Evolutionary conservation across 2,329 filamentous ascomycete genomes (phyloP).

Genomic region (Lachnellula occidentalis): DNA sequence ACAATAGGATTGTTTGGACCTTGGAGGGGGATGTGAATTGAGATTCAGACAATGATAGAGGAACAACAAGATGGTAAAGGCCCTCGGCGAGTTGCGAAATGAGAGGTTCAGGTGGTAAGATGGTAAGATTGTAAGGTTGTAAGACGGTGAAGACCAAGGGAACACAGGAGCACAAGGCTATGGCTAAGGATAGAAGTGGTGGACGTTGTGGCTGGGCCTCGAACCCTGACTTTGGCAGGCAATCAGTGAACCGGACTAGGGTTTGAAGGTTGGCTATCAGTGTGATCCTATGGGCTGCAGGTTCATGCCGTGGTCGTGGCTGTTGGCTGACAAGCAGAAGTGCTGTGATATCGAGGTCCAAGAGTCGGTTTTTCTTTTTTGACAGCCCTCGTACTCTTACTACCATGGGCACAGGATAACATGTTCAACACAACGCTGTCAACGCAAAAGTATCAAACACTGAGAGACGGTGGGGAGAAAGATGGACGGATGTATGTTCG

Average conservation of each 20-base stretch:
- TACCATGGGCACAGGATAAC: no score
- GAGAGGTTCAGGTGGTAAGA: not conserved
- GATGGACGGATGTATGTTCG: not conserved
- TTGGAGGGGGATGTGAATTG: not conserved
- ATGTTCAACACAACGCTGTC: no score
- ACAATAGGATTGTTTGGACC: not conserved
- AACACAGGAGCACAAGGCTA: constrained; percentile 11
- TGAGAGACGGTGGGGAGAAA: not conserved
- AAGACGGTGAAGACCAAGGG: constrained; percentile 2
- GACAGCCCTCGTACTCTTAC: no score
- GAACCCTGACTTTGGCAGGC: constrained; percentile 9
- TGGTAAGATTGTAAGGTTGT: no score
- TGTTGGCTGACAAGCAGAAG: not conserved
- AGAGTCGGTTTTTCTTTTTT: no score
- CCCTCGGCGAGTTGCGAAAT: not conserved
- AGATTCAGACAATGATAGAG: not conserved
- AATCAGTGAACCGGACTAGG: constrained; percentile 12
- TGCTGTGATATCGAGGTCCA: not conserved
- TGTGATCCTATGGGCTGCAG: not conserved
- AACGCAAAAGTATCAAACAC: not conserved
- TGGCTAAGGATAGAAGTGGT: constrained; percentile 13
- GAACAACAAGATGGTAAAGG: not conserved
- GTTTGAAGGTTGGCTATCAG: constrained; percentile 3
- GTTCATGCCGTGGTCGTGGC: not conserved
- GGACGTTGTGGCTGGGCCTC: not conserved